Percentiles rank a stretch among this genome's conserved stretches.
These are phyloP conservation scores for Apiospora arundinis DNA, from an alignment of 2,329 filamentous ascomycete genomes.

Conservation along the genomic window DNA sequence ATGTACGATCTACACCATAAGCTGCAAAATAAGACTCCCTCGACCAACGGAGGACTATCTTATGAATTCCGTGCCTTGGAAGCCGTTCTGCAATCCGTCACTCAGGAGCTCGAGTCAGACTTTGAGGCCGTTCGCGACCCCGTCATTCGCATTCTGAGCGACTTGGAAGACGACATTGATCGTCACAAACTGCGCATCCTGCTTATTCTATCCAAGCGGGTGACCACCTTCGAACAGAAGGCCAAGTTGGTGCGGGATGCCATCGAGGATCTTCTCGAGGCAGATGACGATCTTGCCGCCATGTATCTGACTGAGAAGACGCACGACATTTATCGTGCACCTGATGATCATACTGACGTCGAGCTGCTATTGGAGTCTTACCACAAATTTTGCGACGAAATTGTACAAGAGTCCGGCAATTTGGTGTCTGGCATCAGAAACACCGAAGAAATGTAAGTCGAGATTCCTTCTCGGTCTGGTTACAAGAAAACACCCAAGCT, in stretches of 20 bases:
- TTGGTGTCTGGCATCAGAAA: conserved; percentile 94
- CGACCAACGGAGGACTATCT: conserved; percentile 71
- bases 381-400: conserved; percentile 97
- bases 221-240: conserved; percentile 97
- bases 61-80: conserved; percentile 98
- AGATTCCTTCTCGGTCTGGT: conserved; percentile 29
- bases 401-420: conserved; percentile 93
- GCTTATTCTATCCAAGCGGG: conserved; percentile 91
- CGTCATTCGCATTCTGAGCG: conserved; percentile 84
- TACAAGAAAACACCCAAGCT: not conserved
- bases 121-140: conserved; percentile 94
- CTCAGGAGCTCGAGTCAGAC: conserved; percentile 88
- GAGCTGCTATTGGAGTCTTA: conserved; percentile 98
- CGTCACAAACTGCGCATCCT: conserved; percentile 89
- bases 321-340: conserved; percentile 72
- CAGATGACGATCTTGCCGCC: conserved; percentile 89
- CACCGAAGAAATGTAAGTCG: conserved; percentile 91
- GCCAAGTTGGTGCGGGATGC: conserved; percentile 92
- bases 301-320: conserved; percentile 97
- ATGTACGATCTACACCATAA: conserved; percentile 98
- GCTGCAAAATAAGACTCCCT: conserved; percentile 76
- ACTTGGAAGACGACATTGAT: conserved; percentile 96
- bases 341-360: conserved; percentile 93
- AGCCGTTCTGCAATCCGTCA: conserved; percentile 92
- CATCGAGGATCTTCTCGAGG: conserved; percentile 93